Conservation (phyloP, 2,329 filamentous ascomycete species). For the Colletotrichum tropicale region DNA sequence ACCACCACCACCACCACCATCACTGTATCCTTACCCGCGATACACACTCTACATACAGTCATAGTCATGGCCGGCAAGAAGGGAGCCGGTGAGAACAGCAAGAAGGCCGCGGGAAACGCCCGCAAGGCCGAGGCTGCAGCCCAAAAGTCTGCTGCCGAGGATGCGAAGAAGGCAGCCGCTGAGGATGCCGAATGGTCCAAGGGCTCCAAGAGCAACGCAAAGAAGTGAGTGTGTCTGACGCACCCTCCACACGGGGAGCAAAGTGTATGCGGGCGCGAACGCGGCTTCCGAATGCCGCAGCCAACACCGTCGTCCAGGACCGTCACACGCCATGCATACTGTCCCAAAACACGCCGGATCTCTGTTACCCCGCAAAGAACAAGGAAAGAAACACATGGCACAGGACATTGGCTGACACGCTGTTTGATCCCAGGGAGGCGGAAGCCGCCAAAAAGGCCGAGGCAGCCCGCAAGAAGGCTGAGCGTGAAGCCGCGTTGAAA, state of each 20-base stretch:
- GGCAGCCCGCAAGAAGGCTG: constrained; percentile 86
- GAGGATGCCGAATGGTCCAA: constrained; percentile 84
- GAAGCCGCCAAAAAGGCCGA: constrained; percentile 86
- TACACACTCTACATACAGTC: neutral
- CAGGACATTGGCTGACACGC: constrained; percentile 5
- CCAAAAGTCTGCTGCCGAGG: constrained; percentile 74
- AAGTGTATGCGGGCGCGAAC: neutral
- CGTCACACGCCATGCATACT: neutral
- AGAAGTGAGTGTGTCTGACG: constrained; percentile 71
- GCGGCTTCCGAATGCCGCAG: neutral
- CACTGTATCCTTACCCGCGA: neutral
- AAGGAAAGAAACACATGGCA: neutral
- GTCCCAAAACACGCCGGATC: neutral
- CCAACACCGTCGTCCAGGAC: neutral
- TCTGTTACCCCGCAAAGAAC: neutral
- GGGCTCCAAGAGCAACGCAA: constrained; percentile 82
- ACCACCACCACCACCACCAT: neutral
- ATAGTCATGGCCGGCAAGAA: constrained; percentile 73
- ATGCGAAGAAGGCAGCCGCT: constrained; percentile 66
- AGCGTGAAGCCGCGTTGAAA: constrained; percentile 80
- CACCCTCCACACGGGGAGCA: neutral
- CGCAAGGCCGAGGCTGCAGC: constrained; percentile 90
- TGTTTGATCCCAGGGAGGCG: constrained; percentile 67
- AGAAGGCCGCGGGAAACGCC: constrained; percentile 89
- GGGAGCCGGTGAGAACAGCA: constrained; percentile 73